Base-by-base conservation (phyloP, 345 rosid species). In the Hevea brasiliensis region DNA sequence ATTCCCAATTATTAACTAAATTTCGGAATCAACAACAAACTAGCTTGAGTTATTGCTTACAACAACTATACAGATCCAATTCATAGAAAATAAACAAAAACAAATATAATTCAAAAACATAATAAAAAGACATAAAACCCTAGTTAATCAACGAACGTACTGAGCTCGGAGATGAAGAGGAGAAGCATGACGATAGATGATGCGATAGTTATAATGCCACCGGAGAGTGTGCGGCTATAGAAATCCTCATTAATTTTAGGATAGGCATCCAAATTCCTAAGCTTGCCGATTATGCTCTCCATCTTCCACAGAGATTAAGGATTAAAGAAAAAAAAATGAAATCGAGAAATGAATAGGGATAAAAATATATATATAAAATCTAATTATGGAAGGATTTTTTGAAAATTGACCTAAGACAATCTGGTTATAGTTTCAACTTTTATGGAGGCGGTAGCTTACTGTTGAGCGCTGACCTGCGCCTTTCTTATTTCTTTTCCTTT, bases 171-270 rank as follows among this genome's bases (percentile, higher is more conserved):
- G 87, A 95, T 74, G 94, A 95, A 95, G 77, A 95, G 99, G 76
- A 95, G 88, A 72, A 89, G 72, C 99, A 95, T 95, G 79, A 95
- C 81, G 65, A 92, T 72, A 82, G 99, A 90, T 77, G 99, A 95
- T 64, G 81, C 75, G 75, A 95, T 83, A 59, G 99, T 92, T 78
- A 95, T 90, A 62, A 92, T 84, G 67, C 99, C 99, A 61, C 98
- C 99, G 86, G 96, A 89, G 64, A 92, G 87, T 0, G 99, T 95
- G 18, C 97, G 97, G 85, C 96, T 89, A 74, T 92, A 92, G 81
- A 95, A 95, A 81, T 95, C 99, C 80, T 95, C 98, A 18, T 95
- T 95, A 84, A 95, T 85, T 77, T 95, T 95, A 0, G 99, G 98
- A 77, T 95, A 95, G 1, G 97, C 99, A 71, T 95, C 99, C 79